phyloP scores from a whole-genome alignment of 768 basidiomycete species.

The Rhodotorula paludigena region DNA sequence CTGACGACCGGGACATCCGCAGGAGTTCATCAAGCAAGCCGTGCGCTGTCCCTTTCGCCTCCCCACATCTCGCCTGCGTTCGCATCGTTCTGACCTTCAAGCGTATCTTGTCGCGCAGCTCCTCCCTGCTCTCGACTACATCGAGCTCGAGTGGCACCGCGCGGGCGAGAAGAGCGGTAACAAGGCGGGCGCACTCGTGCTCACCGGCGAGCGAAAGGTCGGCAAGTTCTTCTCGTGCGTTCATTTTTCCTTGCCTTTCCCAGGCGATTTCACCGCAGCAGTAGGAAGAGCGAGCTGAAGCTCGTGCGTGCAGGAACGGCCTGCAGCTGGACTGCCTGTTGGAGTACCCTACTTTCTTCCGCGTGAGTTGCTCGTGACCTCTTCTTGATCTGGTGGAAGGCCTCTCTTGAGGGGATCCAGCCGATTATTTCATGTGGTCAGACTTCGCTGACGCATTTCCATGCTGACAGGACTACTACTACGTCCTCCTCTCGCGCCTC shows the following conservation, averaged over 20 bases:
- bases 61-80: too few relatives aligned
- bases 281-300: too few relatives aligned
- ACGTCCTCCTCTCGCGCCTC: constrained; percentile 13
- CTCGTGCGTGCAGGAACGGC: constrained; percentile 36
- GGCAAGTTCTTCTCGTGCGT: constrained; percentile 39
- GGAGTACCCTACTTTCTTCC: constrained; percentile 29
- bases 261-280: too few relatives aligned
- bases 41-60: too few relatives aligned
- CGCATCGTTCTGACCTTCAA: too few relatives aligned
- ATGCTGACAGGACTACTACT: constrained; percentile 31
- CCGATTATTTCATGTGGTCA: too few relatives aligned
- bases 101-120: constrained; percentile 2
- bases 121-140: constrained; percentile 31
- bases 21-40: constrained; percentile 28
- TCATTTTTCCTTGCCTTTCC: too few relatives aligned
- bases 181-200: constrained; percentile 28
- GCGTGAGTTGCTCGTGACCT: not conserved
- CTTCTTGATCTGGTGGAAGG: too few relatives aligned
- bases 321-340: constrained; percentile 27
- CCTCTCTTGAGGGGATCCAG: not conserved
- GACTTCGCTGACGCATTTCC: too few relatives aligned
- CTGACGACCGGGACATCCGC: too few relatives aligned
- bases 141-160: constrained; percentile 23
- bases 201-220: constrained; percentile 26
- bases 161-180: constrained; percentile 7